Percentiles rank a stretch among this genome's conserved stretches.
phyloP scores from a whole-genome alignment of 306 rosid genomes.

The Vicia faba region DNA sequence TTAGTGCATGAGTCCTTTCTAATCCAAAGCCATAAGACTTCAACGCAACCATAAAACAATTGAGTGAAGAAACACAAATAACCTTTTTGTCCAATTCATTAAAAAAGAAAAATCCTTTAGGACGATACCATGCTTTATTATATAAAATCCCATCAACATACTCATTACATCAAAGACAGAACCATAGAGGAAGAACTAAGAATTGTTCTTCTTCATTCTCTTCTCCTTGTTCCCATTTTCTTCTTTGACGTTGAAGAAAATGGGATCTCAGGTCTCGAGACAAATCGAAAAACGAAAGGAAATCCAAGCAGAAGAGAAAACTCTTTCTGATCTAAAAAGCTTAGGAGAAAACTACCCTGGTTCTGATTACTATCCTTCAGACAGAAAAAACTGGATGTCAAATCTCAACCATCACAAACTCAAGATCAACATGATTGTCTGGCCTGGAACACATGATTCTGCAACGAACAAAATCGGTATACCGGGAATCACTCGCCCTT shows the following conservation, averaged over 20 bases:
- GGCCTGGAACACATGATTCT: slow-evolving; percentile 98
- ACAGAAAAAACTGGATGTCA: slow-evolving; percentile 81
- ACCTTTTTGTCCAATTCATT: slow-evolving; percentile 13
- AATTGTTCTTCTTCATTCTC: slow-evolving; percentile 32
- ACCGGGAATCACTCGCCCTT: slow-evolving; percentile 75
- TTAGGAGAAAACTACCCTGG: slow-evolving; percentile 66
- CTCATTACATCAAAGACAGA: slow-evolving; percentile 20
- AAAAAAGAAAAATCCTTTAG: not conserved
- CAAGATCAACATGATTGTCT: slow-evolving; percentile 59
- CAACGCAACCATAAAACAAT: slow-evolving; percentile 30
- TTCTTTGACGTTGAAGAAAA: slow-evolving; percentile 23
- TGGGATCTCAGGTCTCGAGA: slow-evolving; percentile 71
- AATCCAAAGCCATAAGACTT: slow-evolving; percentile 33
- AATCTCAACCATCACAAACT: slow-evolving; percentile 60
- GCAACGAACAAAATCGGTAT: slow-evolving; percentile 83
- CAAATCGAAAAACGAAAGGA: slow-evolving; percentile 58
- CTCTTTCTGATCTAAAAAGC: slow-evolving; percentile 47
- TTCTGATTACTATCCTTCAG: slow-evolving; percentile 53
- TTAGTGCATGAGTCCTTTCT: slow-evolving; percentile 4
- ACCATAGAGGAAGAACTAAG: slow-evolving; percentile 34
- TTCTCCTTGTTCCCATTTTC: slow-evolving; percentile 3
- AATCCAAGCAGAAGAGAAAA: slow-evolving; percentile 51
- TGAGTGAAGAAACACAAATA: slow-evolving; percentile 25
- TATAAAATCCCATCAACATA: slow-evolving; percentile 31
- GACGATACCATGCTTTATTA: slow-evolving; percentile 43